Conservation (phyloP, 148 eudicot species). For the Agrostemma githago region DNA sequence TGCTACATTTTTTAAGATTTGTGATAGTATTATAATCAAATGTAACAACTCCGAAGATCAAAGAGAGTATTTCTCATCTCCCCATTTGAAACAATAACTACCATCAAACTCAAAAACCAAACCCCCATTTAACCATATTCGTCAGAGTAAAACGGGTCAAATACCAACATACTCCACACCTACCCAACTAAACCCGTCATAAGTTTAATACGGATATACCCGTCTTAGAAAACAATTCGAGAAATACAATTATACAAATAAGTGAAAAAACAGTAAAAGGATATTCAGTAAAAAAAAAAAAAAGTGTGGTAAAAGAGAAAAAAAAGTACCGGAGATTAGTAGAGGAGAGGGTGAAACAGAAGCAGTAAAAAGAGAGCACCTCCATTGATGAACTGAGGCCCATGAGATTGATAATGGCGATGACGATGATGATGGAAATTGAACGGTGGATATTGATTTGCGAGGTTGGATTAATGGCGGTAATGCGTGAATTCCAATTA, state of each 20-base stretch:
- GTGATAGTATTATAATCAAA: too few relatives aligned
- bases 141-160: too few relatives aligned
- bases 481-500: slow-evolving; percentile 18
- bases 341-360: slow-evolving; percentile 17
- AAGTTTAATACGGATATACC: too few relatives aligned
- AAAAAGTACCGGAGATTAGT: slow-evolving; percentile 8
- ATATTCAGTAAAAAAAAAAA: background rate
- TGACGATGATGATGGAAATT: slow-evolving; percentile 14
- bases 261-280: background rate
- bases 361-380: slow-evolving; percentile 16
- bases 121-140: too few relatives aligned
- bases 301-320: background rate
- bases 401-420: slow-evolving; percentile 12
- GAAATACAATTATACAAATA: background rate
- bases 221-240: too few relatives aligned
- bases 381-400: slow-evolving; percentile 3
- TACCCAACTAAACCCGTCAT: too few relatives aligned
- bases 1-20: too few relatives aligned
- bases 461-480: slow-evolving; percentile 4
- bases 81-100: too few relatives aligned
- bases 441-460: slow-evolving; percentile 21
- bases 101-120: too few relatives aligned
- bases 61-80: too few relatives aligned
- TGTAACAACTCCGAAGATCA: too few relatives aligned
- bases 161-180: too few relatives aligned